These are phyloP conservation scores for Mortierella sp. DNA, from an alignment of 371 early-diverging fungal species.

Conservation along the genomic window DNA sequence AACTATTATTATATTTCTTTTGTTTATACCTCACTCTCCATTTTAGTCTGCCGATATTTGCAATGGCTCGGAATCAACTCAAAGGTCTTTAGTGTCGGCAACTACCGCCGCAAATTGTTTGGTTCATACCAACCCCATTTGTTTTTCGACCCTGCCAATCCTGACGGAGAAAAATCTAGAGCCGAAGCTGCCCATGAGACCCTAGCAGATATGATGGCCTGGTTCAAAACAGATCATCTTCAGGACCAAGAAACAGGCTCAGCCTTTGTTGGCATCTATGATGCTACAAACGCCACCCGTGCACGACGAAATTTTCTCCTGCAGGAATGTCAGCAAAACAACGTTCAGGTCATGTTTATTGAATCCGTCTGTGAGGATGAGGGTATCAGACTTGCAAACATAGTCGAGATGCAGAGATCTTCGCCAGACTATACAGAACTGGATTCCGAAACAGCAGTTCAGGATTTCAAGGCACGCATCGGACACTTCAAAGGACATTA, in stretches of 20 bases:
- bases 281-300: slow-evolving; percentile 96
- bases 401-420: slow-evolving; percentile 88
- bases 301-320: slow-evolving; percentile 79
- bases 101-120: slow-evolving; percentile 86
- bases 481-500: slow-evolving; percentile 88
- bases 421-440: slow-evolving; percentile 91
- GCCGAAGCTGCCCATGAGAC: slow-evolving; percentile 83
- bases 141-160: slow-evolving; percentile 92
- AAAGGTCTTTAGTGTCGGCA: slow-evolving; percentile 97
- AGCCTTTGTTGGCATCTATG: slow-evolving; percentile 89
- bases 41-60: slow-evolving; percentile 89
- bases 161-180: slow-evolving; percentile 74
- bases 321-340: slow-evolving; percentile 67
- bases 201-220: slow-evolving; percentile 88
- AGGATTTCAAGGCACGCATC: slow-evolving; percentile 89
- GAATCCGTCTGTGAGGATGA: slow-evolving; percentile 95
- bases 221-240: slow-evolving; percentile 83
- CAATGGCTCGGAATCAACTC: slow-evolving; percentile 95
- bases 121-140: slow-evolving; percentile 84
- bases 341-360: slow-evolving; percentile 93
- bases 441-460: slow-evolving; percentile 79
- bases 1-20: neutral
- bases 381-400: slow-evolving; percentile 84
- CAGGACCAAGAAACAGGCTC: slow-evolving; percentile 2
- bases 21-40: slow-evolving; percentile 7